Percentiles rank a stretch among this genome's conserved stretches.
Conservation (phyloP, 1,284 basidiomycete genomes). For the Blastosporella zonata region DNA sequence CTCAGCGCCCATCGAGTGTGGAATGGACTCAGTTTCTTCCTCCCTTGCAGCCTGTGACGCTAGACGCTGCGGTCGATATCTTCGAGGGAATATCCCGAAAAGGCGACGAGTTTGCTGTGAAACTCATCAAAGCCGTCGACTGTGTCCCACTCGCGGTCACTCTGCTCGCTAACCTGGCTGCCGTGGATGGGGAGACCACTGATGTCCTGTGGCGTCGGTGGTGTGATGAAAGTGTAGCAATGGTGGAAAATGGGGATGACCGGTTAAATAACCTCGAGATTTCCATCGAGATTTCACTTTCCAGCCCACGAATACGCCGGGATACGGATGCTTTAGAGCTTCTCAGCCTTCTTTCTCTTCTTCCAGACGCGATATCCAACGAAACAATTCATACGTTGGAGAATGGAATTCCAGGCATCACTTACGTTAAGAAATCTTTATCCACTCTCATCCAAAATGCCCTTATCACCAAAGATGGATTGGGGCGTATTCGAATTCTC, state of each 20-base stretch:
- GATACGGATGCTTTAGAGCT: constrained; percentile 23
- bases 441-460: constrained; percentile 26
- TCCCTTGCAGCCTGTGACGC: constrained; percentile 24
- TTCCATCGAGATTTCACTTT: constrained; percentile 26
- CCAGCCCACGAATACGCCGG: constrained; percentile 22
- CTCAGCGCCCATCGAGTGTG: constrained; percentile 25
- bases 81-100: constrained; percentile 26
- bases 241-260: constrained; percentile 25
- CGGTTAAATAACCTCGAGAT: constrained; percentile 24
- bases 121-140: constrained; percentile 27
- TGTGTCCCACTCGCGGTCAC: constrained; percentile 29
- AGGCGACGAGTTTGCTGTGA: constrained; percentile 19
- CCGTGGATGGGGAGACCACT: constrained; percentile 25
- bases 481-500: constrained; percentile 21
- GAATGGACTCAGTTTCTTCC: constrained; percentile 25
- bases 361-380: constrained; percentile 25
- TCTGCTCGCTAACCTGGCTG: constrained; percentile 26
- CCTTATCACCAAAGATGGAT: constrained; percentile 22
- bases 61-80: constrained; percentile 22
- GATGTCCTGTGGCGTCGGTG: constrained; percentile 27
- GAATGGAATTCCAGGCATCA: constrained; percentile 17
- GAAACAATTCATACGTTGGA: constrained; percentile 15
- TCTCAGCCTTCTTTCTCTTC: constrained; percentile 23
- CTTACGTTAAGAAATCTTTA: constrained; percentile 20
- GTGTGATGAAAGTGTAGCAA: constrained; percentile 23